Base-by-base conservation (phyloP, 2,329 filamentous ascomycete species). In the Trichothecium roseum region DNA sequence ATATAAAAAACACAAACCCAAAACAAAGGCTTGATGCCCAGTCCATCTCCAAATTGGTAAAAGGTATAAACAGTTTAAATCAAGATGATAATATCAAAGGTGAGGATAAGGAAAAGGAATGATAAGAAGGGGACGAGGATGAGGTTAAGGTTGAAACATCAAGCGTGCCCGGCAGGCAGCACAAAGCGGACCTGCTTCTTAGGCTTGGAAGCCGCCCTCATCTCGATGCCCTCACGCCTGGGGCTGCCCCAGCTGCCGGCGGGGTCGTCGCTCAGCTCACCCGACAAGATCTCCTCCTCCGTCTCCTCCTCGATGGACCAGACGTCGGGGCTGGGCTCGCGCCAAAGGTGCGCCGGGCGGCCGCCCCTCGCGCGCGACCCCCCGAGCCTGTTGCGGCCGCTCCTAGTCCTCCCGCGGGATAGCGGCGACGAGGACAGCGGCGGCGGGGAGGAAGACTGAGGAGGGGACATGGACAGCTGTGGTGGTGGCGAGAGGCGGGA, bases 281-380 rank as follows among this genome's bases (percentile, higher is more conserved):
- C n/a, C n/a, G n/a, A n/a, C n/a, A n/a, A n/a, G n/a, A 65, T 50
- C 45, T 72, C 68, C 46, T 69, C 68, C 53, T 73, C 70, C 2
- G 66, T 66, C 55, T 75, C 70, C 50, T 76, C 72, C 52, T 72
- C 66, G 37, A 76, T 76, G 20, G 68, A 68, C 65, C 70, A 76
- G 4, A 76, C 72, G 36, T 74, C 70, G 0, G 70, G 70, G 46
- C 71, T 75, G 6, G 72, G 72, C 53, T 72, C 65, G 27, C 70
- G 59, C 72, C 72, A 76, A 2, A 72, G 45, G 32, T 57, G 56
- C 14, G 52, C 46, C 8, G 66, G 63, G 30, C 63, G 58, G 40
- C 47, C 59, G 24, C 51, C 54, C 33, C 29, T 27, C 9, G 28
- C 12, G 12, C 47, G 45, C 18, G 55, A 51, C 29, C 47, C 39